Evolutionary conservation across 2,329 filamentous ascomycete genomes (phyloP), one percentile per base, ranked within the genome.

Genomic region (Septoria petroselini): DNA sequence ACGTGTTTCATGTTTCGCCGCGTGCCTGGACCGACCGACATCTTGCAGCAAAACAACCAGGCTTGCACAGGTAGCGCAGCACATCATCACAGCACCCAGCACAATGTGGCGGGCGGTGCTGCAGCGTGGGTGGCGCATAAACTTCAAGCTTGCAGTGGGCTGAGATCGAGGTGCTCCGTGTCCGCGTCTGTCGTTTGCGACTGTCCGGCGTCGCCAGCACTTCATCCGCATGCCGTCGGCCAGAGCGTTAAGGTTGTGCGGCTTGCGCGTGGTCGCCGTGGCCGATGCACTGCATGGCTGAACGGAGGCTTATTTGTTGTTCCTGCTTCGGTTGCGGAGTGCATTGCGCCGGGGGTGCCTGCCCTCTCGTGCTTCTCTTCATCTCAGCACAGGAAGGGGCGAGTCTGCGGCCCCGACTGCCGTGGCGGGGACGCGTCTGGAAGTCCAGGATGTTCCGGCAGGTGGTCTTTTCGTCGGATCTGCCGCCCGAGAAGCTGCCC

Each of bases 61-160:
- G 33, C 21, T 43, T 17, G 30, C 27, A 30, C n/a, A n/a, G n/a
- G n/a, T n/a, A n/a, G n/a, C n/a, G n/a, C n/a, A n/a, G n/a, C n/a
- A n/a, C n/a, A n/a, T n/a, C n/a, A n/a, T n/a, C n/a, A n/a, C n/a
- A n/a, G n/a, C n/a, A n/a, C n/a, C n/a, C n/a, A n/a, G n/a, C n/a
- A n/a, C n/a, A 33, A 25, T 6, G 37, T n/a, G 23, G 45, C 45
- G 45, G 45, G 45, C 45, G 45, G 45, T 48, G 45, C 45, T 48
- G 45, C 45, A 48, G 35, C 12, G 15, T 39, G 23, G 9, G 23
- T 9, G 9, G 27, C 31, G 35, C 17, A 33, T 33, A 39, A 39
- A 33, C 43, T 47, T 47, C 31, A 17, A 17, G 43, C 9, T 8
- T 30, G 12, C 15, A 19, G 35, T 23, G 35, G 34, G 43, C 33